Percentiles rank a stretch among this genome's conserved stretches.
Evolutionary conservation across 208 protist genomes (phyloP).

Genomic region (Plasmodiophora brassicae): DNA sequence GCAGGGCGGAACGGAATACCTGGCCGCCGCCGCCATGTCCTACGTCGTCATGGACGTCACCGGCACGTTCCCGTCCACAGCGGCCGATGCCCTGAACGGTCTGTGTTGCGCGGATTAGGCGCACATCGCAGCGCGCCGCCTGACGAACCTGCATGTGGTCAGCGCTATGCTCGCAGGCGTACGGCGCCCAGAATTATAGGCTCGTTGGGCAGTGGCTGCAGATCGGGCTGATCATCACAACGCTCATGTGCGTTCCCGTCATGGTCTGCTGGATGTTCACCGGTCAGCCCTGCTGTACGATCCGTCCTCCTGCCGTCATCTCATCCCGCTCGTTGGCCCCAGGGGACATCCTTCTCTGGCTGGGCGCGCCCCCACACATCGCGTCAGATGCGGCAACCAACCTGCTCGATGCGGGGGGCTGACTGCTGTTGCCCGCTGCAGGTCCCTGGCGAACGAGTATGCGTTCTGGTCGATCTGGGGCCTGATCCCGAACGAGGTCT

Average conservation of each 20-base stretch:
- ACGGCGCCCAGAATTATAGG: conserved; percentile 4
- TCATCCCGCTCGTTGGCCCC: background rate
- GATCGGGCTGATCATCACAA: background rate
- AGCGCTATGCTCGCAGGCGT: conserved; percentile 29
- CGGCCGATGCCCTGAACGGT: background rate
- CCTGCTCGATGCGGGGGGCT: background rate
- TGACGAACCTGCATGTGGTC: no score
- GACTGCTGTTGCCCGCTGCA: background rate
- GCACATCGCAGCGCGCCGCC: no score
- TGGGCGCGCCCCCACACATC: background rate
- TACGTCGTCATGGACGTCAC: conserved; percentile 9
- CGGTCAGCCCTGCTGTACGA: background rate
- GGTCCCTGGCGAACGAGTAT: background rate
- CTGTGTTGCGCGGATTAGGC: no score
- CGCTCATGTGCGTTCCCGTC: background rate
- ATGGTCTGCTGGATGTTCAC: background rate
- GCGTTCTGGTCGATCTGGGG: background rate
- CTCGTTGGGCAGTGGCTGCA: background rate
- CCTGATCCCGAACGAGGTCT: background rate
- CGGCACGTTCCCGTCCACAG: conserved; percentile 18
- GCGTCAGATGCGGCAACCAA: background rate
- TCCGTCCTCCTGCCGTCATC: background rate
- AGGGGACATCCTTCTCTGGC: background rate
- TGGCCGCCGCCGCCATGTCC: background rate
- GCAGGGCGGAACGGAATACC: background rate